A percentile compares a stretch with the other conserved stretches of the same genome.
phyloP scores from a whole-genome alignment of 2,329 filamentous ascomycete genomes.

The Fusarium udum region DNA sequence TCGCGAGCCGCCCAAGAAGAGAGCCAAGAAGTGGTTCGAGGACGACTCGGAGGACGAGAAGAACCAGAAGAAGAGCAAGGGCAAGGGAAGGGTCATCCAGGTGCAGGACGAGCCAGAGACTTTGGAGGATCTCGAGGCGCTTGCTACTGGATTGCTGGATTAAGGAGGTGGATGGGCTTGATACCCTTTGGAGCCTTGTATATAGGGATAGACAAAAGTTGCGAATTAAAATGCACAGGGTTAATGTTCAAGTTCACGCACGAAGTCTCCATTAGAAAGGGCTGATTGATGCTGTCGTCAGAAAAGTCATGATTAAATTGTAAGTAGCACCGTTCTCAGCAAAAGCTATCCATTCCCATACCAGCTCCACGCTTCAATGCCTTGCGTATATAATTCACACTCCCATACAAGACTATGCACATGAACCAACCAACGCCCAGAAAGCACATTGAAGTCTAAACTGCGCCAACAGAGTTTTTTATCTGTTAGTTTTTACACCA shows the following conservation, averaged over 20 bases:
- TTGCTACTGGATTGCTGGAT: conserved; percentile 77
- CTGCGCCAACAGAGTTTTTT: not conserved
- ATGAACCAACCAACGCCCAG: conserved; percentile 5
- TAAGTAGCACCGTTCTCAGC: conserved; percentile 5
- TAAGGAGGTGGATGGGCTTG: conserved; percentile 37
- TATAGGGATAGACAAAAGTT: conserved; percentile 37
- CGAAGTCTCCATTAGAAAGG: not conserved
- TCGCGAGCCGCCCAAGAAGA: conserved; percentile 60
- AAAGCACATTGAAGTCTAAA: not conserved
- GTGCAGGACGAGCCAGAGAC: conserved; percentile 77
- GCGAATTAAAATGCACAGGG: conserved; percentile 5
- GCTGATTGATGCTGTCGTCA: not conserved
- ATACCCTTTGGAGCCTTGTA: conserved; percentile 43
- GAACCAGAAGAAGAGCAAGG: conserved; percentile 50
- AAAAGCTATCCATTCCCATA: conserved; percentile 23
- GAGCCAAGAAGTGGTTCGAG: conserved; percentile 82
- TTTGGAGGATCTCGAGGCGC: conserved; percentile 78
- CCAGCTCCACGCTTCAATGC: conserved; percentile 34
- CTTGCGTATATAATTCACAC: conserved; percentile 18
- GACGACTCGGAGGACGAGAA: conserved; percentile 68
- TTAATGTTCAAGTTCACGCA: conserved; percentile 3
- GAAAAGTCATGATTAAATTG: conserved; percentile 15
- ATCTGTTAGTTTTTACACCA: too few species aligned
- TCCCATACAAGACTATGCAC: conserved; percentile 13
- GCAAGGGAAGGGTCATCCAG: conserved; percentile 66